Evolutionary conservation across 192 early-diverging fungal genomes (phyloP).

Genomic region (Mortierella hygrophila): DNA sequence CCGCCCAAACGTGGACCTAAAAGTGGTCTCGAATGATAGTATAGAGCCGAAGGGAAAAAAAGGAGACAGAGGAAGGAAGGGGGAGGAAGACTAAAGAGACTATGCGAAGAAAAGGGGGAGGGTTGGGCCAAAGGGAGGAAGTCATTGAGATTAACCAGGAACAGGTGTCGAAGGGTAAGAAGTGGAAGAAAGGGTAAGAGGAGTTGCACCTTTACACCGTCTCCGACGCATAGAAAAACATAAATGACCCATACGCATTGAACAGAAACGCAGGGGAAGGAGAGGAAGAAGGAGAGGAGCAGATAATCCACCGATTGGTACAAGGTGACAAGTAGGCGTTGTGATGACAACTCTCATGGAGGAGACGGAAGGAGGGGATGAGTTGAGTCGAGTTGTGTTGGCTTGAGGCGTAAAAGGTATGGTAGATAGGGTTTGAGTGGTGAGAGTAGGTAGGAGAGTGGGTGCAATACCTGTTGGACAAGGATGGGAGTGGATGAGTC

Average conservation of each 20-base stretch:
- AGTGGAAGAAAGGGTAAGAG: not conserved
- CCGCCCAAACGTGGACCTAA: not conserved
- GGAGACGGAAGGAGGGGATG: not conserved
- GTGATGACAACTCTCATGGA: not conserved
- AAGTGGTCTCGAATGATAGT: not conserved
- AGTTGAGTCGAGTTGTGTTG: not conserved
- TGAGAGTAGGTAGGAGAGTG: not conserved
- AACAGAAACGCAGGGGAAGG: conserved; percentile 3
- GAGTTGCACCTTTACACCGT: not conserved
- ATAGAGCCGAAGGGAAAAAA: not conserved
- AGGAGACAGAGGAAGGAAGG: not conserved
- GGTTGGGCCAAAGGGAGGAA: not conserved
- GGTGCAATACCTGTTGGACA: not conserved
- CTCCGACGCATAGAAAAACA: not conserved
- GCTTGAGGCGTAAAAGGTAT: not conserved
- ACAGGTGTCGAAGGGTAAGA: not conserved
- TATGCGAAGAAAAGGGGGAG: not conserved
- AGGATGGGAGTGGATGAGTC: conserved; percentile 1
- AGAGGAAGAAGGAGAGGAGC: not conserved
- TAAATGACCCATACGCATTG: not conserved
- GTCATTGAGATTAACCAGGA: too few relatives aligned
- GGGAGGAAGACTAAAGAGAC: not conserved
- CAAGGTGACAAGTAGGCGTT: not conserved
- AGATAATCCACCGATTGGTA: not conserved
- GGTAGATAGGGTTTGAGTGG: not conserved